A percentile compares a stretch with the other conserved stretches of the same genome.
Evolutionary conservation across 768 basidiomycete species (phyloP).

Genomic region (Pulveroboletus sp.): DNA sequence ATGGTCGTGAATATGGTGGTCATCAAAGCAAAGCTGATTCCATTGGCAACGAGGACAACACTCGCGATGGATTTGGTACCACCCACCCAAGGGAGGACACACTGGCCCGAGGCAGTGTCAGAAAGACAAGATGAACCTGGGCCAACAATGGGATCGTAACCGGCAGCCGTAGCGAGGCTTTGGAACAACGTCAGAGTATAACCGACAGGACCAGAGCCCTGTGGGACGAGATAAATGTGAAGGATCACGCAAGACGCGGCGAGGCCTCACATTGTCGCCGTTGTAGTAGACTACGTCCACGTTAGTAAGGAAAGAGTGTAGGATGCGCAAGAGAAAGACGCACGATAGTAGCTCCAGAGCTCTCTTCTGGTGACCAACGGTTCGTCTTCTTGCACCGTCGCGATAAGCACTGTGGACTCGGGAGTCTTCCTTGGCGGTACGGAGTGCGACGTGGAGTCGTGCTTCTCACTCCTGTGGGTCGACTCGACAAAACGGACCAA

Average conservation of each 20-base stretch:
- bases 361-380: constrained; percentile 69
- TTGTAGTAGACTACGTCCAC: constrained; percentile 65
- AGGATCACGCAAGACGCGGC: not conserved
- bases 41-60: constrained; percentile 72
- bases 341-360: constrained; percentile 78
- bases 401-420: constrained; percentile 32
- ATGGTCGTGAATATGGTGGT: constrained; percentile 78
- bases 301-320: not conserved
- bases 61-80: constrained; percentile 74
- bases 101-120: constrained; percentile 58
- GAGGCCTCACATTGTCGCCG: constrained; percentile 60
- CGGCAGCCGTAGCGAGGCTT: constrained; percentile 63
- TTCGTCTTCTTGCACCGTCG: constrained; percentile 45
- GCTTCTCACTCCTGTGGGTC: constrained; percentile 5
- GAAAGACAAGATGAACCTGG: constrained; percentile 65
- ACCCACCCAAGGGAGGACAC: constrained; percentile 72
- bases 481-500: not conserved
- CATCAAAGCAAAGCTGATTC: constrained; percentile 75
- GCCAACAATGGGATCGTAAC: constrained; percentile 65
- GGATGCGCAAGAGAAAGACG: not conserved
- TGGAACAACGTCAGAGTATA: constrained; percentile 77
- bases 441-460: constrained; percentile 1
- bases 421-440: not conserved
- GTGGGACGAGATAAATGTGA: not conserved
- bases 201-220: constrained; percentile 66